Evolutionary conservation across 257 asterid species (phyloP).

Genomic region (Thymus quinquecostatus): DNA sequence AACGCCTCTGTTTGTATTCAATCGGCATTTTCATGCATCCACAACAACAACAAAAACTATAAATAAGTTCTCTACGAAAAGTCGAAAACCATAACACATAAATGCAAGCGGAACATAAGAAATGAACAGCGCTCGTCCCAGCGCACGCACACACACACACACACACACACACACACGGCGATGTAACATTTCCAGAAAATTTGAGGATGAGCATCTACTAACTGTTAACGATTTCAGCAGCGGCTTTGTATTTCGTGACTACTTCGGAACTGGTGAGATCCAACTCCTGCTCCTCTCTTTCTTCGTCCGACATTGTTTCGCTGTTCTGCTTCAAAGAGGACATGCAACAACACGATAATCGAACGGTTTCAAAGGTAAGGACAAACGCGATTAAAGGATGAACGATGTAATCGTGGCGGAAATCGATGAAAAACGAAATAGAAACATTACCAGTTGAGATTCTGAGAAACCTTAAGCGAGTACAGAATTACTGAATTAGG

Average conservation of each 20-base stretch:
- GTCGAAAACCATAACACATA: not conserved
- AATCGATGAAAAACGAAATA: not conserved
- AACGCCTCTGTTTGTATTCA: constrained; percentile 73
- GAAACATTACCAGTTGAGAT: constrained; percentile 37
- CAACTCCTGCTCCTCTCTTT: constrained; percentile 89
- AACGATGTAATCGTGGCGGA: not conserved
- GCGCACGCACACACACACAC: not conserved
- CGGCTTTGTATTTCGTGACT: constrained; percentile 90
- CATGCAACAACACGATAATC: constrained; percentile 13
- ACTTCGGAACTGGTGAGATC: constrained; percentile 90
- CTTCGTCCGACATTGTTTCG: constrained; percentile 83
- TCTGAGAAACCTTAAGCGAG: not conserved
- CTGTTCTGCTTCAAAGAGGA: constrained; percentile 39
- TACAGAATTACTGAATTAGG: constrained; percentile 22
- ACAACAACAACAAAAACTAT: not conserved
- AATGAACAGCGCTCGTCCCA: not conserved
- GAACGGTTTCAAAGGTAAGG: not conserved
- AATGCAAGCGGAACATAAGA: not conserved
- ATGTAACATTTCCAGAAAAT: not conserved
- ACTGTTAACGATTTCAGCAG: constrained; percentile 94
- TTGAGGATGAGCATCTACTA: constrained; percentile 9
- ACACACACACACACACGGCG: not conserved
- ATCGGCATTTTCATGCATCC: constrained; percentile 12
- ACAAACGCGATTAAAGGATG: not conserved
- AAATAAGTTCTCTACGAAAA: too few species aligned